Evolutionary conservation across 257 asterid species (phyloP).

Genomic region (Osmanthus fragrans): DNA sequence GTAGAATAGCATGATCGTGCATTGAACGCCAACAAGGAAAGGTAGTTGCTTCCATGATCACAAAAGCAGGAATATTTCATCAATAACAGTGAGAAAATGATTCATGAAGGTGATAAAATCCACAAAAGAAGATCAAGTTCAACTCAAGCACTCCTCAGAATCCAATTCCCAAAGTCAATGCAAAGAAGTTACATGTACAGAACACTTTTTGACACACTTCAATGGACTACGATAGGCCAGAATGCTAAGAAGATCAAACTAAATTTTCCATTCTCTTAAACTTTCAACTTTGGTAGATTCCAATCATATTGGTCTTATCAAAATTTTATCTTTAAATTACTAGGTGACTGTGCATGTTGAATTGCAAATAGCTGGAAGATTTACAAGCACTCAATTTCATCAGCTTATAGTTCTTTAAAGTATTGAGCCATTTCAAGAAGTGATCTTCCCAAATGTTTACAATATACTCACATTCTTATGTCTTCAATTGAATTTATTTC

Average conservation of each 20-base stretch:
- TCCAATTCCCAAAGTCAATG: slow-evolving; percentile 18
- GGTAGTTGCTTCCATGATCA: background rate
- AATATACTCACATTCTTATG: background rate
- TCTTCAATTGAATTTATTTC: background rate
- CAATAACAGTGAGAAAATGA: background rate
- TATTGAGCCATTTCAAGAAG: background rate
- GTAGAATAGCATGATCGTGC: slow-evolving; percentile 3
- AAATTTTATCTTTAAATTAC: background rate
- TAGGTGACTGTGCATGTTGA: background rate
- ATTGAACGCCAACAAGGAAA: slow-evolving; percentile 12
- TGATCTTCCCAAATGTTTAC: background rate
- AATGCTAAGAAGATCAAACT: slow-evolving; percentile 7
- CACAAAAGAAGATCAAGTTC: background rate
- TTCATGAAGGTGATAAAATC: slow-evolving; percentile 16
- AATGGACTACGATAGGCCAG: background rate
- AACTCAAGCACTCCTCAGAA: slow-evolving; percentile 6
- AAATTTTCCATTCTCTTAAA: background rate
- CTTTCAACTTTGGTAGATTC: slow-evolving; percentile 7
- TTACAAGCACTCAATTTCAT: background rate
- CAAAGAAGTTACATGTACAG: background rate
- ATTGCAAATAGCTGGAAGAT: background rate
- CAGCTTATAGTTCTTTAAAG: background rate
- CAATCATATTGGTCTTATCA: background rate
- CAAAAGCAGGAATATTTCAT: background rate
- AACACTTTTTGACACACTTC: background rate